Conservation (phyloP, 495 filamentous ascomycete species). For the Neurospora hispaniola region DNA sequence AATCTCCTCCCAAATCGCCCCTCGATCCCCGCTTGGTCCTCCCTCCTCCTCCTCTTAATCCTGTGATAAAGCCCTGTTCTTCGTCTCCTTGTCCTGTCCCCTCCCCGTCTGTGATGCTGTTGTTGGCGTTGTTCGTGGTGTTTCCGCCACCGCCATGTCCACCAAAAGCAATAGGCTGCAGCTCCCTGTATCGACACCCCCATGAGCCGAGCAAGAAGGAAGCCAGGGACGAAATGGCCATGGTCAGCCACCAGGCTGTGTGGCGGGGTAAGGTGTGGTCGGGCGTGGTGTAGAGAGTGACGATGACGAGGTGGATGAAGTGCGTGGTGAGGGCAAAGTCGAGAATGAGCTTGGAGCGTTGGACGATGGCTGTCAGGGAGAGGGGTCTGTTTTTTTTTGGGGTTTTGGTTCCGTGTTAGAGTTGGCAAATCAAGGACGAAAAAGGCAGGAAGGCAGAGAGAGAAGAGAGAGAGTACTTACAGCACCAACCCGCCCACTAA, state of each 20-base stretch:
- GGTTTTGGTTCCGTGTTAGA: too few species aligned
- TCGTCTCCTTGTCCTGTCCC: not conserved
- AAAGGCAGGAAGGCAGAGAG: not conserved
- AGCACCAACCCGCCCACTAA: slow-evolving; percentile 60
- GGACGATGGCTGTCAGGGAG: slow-evolving; percentile 68
- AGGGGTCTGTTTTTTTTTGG: slow-evolving; percentile 49
- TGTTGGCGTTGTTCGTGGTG: too few species aligned
- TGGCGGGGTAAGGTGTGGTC: slow-evolving; percentile 55
- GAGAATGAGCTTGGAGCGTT: slow-evolving; percentile 79
- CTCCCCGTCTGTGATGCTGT: not conserved
- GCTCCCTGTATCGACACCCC: slow-evolving; percentile 81
- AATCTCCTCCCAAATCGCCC: not conserved
- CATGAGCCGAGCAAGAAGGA: slow-evolving; percentile 74
- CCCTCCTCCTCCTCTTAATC: not conserved
- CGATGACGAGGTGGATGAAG: slow-evolving; percentile 71
- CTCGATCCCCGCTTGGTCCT: not conserved
- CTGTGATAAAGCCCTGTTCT: not conserved
- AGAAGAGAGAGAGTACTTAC: slow-evolving; percentile 40
- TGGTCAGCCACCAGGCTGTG: slow-evolving; percentile 79
- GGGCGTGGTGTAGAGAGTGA: slow-evolving; percentile 53
- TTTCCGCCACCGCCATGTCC: slow-evolving; percentile 24
- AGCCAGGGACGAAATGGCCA: slow-evolving; percentile 53
- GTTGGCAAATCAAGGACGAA: not conserved
- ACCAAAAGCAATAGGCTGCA: slow-evolving; percentile 82
- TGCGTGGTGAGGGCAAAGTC: slow-evolving; percentile 91